Conservation (phyloP, 1,139 yeast species). For the Sugiyamaella xylanicola region DNA sequence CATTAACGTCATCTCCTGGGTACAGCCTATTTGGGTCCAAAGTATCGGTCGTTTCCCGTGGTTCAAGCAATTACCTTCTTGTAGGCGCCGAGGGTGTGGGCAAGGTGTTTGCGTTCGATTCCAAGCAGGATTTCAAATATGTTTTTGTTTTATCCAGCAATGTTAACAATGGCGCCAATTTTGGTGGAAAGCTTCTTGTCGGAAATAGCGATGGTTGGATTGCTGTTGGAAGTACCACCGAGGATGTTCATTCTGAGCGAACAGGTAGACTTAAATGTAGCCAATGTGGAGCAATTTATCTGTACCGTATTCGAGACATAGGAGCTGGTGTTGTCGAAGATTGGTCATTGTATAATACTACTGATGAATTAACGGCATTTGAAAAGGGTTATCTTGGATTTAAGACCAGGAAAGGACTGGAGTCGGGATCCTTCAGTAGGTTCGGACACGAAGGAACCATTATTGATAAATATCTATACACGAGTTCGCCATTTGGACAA, state of each 20-base stretch:
- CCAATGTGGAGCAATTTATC: slow-evolving; percentile 46
- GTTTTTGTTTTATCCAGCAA: slow-evolving; percentile 26
- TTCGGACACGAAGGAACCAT: slow-evolving; percentile 44
- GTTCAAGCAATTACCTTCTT: slow-evolving; percentile 25
- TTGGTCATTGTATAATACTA: background rate
- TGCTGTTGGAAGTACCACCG: slow-evolving; percentile 35
- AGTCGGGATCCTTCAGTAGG: slow-evolving; percentile 31
- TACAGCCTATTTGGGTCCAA: slow-evolving; percentile 37
- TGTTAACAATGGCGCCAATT: slow-evolving; percentile 28
- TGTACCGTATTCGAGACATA: slow-evolving; percentile 39
- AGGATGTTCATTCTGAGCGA: slow-evolving; percentile 23
- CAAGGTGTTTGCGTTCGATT: slow-evolving; percentile 36
- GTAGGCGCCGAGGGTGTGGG: slow-evolving; percentile 40
- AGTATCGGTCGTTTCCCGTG: slow-evolving; percentile 27
- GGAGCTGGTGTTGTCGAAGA: slow-evolving; percentile 18
- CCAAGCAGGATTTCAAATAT: slow-evolving; percentile 21
- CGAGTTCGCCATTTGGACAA: slow-evolving; percentile 48
- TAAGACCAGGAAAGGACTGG: slow-evolving; percentile 18
- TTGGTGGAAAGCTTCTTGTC: slow-evolving; percentile 38
- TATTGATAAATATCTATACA: slow-evolving; percentile 36
- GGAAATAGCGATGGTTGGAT: slow-evolving; percentile 33
- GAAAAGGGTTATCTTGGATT: slow-evolving; percentile 9
- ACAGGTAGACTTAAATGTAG: slow-evolving; percentile 31
- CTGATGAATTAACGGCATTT: slow-evolving; percentile 7
- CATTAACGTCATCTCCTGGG: slow-evolving; percentile 12